phyloP scores from a whole-genome alignment of 202 grass and related monocot species.

The Cymbopogon flexuosus region DNA sequence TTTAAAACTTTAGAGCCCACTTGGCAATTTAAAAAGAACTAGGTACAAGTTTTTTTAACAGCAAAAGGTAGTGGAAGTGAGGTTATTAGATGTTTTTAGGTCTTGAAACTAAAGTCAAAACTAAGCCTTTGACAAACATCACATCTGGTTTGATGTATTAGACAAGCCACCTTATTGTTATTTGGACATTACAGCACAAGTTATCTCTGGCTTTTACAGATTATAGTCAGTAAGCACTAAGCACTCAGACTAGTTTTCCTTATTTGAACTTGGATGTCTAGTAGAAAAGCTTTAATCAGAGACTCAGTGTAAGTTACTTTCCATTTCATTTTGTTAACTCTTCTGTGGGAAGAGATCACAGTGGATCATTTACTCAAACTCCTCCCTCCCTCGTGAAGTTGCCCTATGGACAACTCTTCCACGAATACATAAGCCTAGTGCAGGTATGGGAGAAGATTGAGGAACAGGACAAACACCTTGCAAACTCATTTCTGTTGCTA shows the following conservation, averaged over 20 bases:
- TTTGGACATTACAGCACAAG: constrained; percentile 40
- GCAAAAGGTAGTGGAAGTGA: constrained; percentile 46
- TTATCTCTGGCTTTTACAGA: constrained; percentile 41
- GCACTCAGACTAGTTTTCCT: constrained; percentile 28
- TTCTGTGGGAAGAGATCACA: constrained; percentile 1
- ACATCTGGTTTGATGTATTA: constrained; percentile 35
- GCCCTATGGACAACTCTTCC: background rate
- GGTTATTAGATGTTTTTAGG: constrained; percentile 40
- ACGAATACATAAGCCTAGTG: background rate
- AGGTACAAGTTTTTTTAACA: constrained; percentile 22
- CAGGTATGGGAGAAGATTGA: background rate
- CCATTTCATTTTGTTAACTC: constrained; percentile 4
- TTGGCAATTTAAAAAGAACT: constrained; percentile 37
- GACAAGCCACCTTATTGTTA: constrained; percentile 36
- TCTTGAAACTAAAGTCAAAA: constrained; percentile 56
- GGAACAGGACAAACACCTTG: background rate
- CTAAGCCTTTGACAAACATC: constrained; percentile 55
- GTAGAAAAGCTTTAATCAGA: constrained; percentile 4
- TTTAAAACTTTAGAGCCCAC: constrained; percentile 56
- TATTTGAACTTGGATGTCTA: constrained; percentile 18
- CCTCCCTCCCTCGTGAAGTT: background rate
- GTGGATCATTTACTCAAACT: constrained; percentile 5
- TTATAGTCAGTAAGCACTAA: constrained; percentile 9
- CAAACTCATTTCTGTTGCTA: background rate
- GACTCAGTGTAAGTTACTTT: background rate